These are phyloP conservation scores for Emergomyces orientalis DNA, from an alignment of 2,329 filamentous ascomycete species.

Conservation along the genomic window DNA sequence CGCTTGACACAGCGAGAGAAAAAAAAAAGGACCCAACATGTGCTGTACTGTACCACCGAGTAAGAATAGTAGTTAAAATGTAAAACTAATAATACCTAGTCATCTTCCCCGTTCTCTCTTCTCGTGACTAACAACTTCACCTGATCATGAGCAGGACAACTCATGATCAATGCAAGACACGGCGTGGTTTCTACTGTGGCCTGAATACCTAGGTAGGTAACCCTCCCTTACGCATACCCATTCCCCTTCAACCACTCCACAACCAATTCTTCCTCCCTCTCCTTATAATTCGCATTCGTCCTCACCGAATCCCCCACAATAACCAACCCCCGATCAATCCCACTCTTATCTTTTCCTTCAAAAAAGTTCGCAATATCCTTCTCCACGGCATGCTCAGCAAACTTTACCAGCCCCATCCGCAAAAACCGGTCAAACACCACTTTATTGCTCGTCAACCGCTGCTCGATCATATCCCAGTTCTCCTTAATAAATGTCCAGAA, in stretches of 20 bases:
- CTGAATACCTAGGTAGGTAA: not conserved
- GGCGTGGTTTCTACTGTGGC: no score
- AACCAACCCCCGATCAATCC: slow-evolving; percentile 75
- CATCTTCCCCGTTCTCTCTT: not conserved
- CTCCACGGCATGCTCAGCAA: slow-evolving; percentile 59
- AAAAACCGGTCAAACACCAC: slow-evolving; percentile 86
- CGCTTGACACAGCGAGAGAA: no score
- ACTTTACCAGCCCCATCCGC: slow-evolving; percentile 66
- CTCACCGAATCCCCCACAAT: slow-evolving; percentile 80
- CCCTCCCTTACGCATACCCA: slow-evolving; percentile 42
- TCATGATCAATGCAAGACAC: not conserved
- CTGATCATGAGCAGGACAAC: not conserved
- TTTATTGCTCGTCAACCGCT: slow-evolving; percentile 68
- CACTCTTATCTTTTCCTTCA: slow-evolving; percentile 70
- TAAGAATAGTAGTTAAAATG: no score
- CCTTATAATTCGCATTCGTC: slow-evolving; percentile 71
- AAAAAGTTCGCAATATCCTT: slow-evolving; percentile 81
- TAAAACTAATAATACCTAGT: no score
- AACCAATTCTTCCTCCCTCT: slow-evolving; percentile 62
- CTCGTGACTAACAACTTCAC: not conserved
- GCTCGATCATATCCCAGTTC: slow-evolving; percentile 66
- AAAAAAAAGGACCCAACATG: no score
- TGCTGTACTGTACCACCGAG: no score
- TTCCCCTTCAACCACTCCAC: slow-evolving; percentile 67
- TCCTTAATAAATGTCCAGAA: slow-evolving; percentile 81